Base-by-base conservation (phyloP, 495 filamentous ascomycete species). In the Penicillium coffeae region DNA sequence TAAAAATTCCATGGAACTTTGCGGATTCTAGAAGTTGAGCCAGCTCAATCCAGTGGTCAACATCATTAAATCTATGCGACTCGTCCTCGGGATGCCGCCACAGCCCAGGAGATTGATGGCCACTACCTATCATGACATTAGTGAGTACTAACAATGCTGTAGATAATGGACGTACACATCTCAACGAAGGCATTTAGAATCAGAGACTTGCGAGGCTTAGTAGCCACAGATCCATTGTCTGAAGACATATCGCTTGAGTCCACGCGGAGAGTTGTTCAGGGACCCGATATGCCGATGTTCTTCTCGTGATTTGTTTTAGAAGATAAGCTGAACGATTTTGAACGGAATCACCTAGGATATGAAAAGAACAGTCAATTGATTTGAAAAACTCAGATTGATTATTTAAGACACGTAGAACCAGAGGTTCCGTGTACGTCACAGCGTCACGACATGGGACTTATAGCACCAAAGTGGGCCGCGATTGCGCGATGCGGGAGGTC, bases 141-240 rank as follows among this genome's bases (percentile, higher is more conserved):
- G 48, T 32, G 7, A 20, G 10, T n/a, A 3, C 3, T 13, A 8
- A 20, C 19, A 35, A 40, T 48, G 20, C 6, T 21, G 13, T 16
- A 10, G 16, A 41, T 12, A 18, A 10, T 37, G 9, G 8, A 52
- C 69, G 1, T 65, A 73, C 72, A 73, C 68, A 71, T 78, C 54
- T 79, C 75, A 38, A 80, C 79, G 47, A 83, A 83, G 18, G 80
- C 79, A 69, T 81, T 83, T 44, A 83, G 69, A 19, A 82, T 76
- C 14, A 81, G 55, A 21, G 72, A 71, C 56, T 81, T 82, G 30
- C 55, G 60, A 8, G 64, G 60, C 16, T 50, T 45, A 6, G 41
- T 35, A 6, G 39, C 50, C 16, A 43, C 35, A 13, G 40, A 12
- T 9, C 45, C 20, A 4, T 51, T 27, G 10, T 20, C 38, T 2